Conservation (phyloP, 2,329 filamentous ascomycete genomes). For the Xylariaceae sp. region DNA sequence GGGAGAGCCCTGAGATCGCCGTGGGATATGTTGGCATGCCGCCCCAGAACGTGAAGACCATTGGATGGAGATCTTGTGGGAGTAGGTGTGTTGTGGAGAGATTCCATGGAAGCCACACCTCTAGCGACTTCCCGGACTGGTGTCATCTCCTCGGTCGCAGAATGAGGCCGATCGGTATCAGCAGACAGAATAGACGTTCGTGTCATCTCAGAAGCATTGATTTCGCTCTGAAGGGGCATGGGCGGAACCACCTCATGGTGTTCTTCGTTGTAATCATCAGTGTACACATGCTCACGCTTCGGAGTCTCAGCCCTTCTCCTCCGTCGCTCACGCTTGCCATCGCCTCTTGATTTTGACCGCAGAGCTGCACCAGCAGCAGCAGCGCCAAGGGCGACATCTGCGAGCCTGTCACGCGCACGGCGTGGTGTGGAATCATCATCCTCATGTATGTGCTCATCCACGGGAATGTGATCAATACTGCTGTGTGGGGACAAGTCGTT, state of each 20-base stretch:
- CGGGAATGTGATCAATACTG: slow-evolving; percentile 43
- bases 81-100: slow-evolving; percentile 52
- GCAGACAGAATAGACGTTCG: slow-evolving; percentile 82
- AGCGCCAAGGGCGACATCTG: slow-evolving; percentile 39
- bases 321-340: slow-evolving; percentile 49
- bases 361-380: slow-evolving; percentile 37
- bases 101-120: slow-evolving; percentile 55
- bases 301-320: slow-evolving; percentile 48
- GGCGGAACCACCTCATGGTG: slow-evolving; percentile 62
- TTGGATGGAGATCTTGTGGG: slow-evolving; percentile 50
- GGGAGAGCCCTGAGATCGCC: slow-evolving; percentile 54
- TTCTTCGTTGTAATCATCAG: slow-evolving; percentile 47
- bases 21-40: slow-evolving; percentile 61
- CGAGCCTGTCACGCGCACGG: slow-evolving; percentile 33
- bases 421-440: slow-evolving; percentile 40
- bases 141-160: slow-evolving; percentile 58
- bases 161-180: slow-evolving; percentile 68
- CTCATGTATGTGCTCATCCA: slow-evolving; percentile 38
- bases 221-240: slow-evolving; percentile 84
- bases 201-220: slow-evolving; percentile 82
- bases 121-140: slow-evolving; percentile 62
- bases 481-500: slow-evolving; percentile 50
- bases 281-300: slow-evolving; percentile 42
- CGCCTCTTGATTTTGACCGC: slow-evolving; percentile 35
- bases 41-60: slow-evolving; percentile 57